phyloP scores from a whole-genome alignment of 305 asterid genomes.

The Fraxinus baroniana region DNA sequence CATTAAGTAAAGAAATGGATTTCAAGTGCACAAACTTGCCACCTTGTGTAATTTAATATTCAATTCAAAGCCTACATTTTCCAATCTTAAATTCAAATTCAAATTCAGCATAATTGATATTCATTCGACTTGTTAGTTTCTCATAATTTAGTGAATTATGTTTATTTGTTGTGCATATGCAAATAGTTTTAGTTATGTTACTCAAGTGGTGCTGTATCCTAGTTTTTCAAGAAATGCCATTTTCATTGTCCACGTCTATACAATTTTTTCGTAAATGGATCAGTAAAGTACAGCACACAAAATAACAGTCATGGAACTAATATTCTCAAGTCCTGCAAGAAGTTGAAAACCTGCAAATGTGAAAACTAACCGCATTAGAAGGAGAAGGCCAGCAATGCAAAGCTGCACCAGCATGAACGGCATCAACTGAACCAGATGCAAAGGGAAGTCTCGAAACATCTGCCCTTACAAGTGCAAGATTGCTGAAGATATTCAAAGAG shows the following conservation, averaged over 20 bases:
- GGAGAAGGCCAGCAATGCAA: slow-evolving; percentile 99
- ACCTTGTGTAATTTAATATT: background rate
- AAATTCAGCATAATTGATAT: background rate
- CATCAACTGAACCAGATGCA: slow-evolving; percentile 81
- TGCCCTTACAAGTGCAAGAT: slow-evolving; percentile 88
- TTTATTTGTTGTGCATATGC: background rate
- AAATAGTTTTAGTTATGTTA: background rate
- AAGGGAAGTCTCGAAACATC: slow-evolving; percentile 94
- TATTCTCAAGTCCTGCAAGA: background rate
- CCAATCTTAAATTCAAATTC: background rate
- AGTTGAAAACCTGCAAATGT: background rate
- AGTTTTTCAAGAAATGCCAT: background rate
- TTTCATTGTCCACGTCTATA: background rate
- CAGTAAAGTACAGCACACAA: background rate
- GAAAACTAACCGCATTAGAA: slow-evolving; percentile 67
- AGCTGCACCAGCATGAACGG: slow-evolving; percentile 97
- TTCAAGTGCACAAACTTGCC: background rate
- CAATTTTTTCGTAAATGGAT: background rate
- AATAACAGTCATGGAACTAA: background rate
- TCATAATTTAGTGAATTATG: background rate
- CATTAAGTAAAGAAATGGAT: background rate
- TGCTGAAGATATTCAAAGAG: slow-evolving; percentile 42
- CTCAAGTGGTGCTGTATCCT: background rate
- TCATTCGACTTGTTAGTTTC: background rate
- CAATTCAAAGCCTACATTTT: background rate